phyloP scores from a whole-genome alignment of 768 basidiomycete genomes.

The Multifurca ochricompacta region DNA sequence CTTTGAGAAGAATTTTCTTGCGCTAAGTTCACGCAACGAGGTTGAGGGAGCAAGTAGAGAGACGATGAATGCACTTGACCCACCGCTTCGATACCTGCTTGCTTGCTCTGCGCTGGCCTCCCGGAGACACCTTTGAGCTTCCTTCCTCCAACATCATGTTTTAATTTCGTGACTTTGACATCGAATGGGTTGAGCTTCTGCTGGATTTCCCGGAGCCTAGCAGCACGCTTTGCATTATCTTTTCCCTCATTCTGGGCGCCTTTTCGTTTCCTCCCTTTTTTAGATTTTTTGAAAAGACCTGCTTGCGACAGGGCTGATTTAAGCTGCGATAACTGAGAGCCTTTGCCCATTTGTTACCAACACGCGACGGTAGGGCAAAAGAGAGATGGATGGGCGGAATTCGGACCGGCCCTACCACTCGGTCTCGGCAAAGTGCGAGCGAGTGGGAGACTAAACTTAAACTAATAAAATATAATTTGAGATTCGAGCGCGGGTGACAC shows the following conservation, averaged over 20 bases:
- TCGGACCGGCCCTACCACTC: too few species aligned
- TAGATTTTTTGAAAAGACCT: slow-evolving; percentile 58
- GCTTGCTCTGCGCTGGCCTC: slow-evolving; percentile 80
- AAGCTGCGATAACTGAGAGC: slow-evolving; percentile 87
- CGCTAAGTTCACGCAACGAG: slow-evolving; percentile 41
- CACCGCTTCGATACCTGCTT: slow-evolving; percentile 67
- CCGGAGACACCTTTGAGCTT: slow-evolving; percentile 78
- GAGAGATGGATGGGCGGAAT: not conserved
- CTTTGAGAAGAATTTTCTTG: slow-evolving; percentile 81
- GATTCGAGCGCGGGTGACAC: not conserved
- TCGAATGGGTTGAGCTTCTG: slow-evolving; percentile 91
- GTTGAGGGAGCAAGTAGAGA: not conserved
- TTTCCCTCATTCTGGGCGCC: slow-evolving; percentile 52
- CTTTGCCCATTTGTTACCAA: slow-evolving; percentile 54
- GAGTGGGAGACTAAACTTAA: too few species aligned
- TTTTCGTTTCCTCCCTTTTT: slow-evolving; percentile 63
- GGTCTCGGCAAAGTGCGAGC: too few species aligned
- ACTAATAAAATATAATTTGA: too few species aligned
- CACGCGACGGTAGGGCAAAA: too few species aligned
- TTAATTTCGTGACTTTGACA: slow-evolving; percentile 82
- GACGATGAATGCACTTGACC: slow-evolving; percentile 46
- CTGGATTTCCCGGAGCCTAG: slow-evolving; percentile 77
- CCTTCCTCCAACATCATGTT: slow-evolving; percentile 88
- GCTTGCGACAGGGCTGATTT: slow-evolving; percentile 76
- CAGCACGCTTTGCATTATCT: slow-evolving; percentile 75